Conservation (phyloP, 441 rosid genomes). For the Populus hybrid region DNA sequence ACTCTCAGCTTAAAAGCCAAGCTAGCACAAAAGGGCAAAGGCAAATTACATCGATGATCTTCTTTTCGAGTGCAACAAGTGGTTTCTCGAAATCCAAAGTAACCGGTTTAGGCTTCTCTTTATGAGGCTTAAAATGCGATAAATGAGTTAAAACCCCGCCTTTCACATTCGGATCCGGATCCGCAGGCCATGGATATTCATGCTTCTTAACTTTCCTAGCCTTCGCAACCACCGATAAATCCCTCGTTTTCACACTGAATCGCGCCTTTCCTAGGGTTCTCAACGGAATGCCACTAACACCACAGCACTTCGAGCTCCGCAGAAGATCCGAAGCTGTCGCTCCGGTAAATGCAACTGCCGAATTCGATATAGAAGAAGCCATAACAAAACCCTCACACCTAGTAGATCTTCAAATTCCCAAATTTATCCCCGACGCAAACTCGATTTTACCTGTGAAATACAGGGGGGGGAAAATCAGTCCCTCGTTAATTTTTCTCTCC, state of each 20-base stretch:
- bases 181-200: conserved; percentile 82
- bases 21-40: background rate
- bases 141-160: conserved; percentile 81
- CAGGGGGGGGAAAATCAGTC: too few relatives aligned
- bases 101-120: conserved; percentile 71
- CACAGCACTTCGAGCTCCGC: conserved; percentile 50
- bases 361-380: conserved; percentile 54
- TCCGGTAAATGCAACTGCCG: conserved; percentile 44
- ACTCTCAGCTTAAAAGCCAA: conserved; percentile 4
- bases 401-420: conserved; percentile 11
- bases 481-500: too few relatives aligned
- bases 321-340: conserved; percentile 75
- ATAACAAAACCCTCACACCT: conserved; percentile 27
- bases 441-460: conserved; percentile 6
- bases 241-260: conserved; percentile 31
- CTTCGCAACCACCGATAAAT: conserved; percentile 43
- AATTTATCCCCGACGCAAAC: background rate
- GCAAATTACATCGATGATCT: conserved; percentile 68
- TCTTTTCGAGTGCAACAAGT: conserved; percentile 70
- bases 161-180: conserved; percentile 84
- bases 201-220: conserved; percentile 79
- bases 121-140: conserved; percentile 74
- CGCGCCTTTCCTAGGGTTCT: conserved; percentile 48
- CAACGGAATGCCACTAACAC: conserved; percentile 53
- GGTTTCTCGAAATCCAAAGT: conserved; percentile 87